Evolutionary conservation across 2,329 filamentous ascomycete genomes (phyloP), one percentile per base, ranked within the genome.

Genomic region (Fusarium brachygibbosum): DNA sequence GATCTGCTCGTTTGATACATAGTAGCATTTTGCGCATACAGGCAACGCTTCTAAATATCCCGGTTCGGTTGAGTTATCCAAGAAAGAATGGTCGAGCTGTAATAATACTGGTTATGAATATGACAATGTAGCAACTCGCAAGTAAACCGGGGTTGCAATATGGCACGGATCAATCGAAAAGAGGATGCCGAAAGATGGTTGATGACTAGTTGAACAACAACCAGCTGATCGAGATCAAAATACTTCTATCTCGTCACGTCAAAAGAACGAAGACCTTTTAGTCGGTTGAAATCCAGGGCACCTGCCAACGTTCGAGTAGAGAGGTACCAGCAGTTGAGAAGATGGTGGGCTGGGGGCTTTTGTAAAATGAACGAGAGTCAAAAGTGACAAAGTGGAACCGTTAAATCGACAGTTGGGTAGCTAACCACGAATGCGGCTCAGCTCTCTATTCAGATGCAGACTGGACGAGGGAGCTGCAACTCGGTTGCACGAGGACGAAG

Each of bases 11-110:
- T 64, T 55, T 65, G 55, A 69, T 74, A 67, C 74, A 75, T 75
- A 55, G 63, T 75, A 65, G 73, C 74, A 75, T 75, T 61, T 74
- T 75, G 71, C 58, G 71, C 60, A 52, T 65, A 57, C 56, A 58
- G 58, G 40, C 37, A 56, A 45, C 35, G 41, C 52, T 59, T 63
- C 34, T 59, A 42, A 41, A 56, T 58, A 54, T 53, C 32, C 35
- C 52, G 37, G 55, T 53, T 55, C 41, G 58, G 55, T 53, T 29
- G 25, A 42, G 41, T 29, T 35, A 28, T 34, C 31, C 31, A 23
- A 25, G 28, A 11, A 28, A 49, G 29, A 44, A 23, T 29, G 17
- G 7, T 14, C n/a, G 37, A 53, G 17, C 16, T 29, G 12, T 4
- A 17, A 31, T 8, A 32, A 37, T 13, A 19, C 40, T 34, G 19